Percentiles rank a stretch among this genome's conserved stretches.
These are phyloP conservation scores for Colletotrichum sp. DNA, from an alignment of 2,329 filamentous ascomycete genomes.

Conservation along the genomic window DNA sequence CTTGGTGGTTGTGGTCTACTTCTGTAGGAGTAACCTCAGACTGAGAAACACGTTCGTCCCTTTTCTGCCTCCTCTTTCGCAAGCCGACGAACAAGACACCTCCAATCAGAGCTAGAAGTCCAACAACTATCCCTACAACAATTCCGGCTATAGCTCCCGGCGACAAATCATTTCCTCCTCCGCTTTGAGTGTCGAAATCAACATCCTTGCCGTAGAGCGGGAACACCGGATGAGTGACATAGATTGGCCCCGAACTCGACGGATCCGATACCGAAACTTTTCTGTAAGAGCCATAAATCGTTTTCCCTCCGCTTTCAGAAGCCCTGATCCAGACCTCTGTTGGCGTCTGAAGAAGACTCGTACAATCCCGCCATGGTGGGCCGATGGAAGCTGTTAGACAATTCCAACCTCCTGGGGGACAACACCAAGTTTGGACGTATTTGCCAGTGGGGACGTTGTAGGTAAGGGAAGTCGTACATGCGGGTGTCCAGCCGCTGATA, in stretches of 20 bases:
- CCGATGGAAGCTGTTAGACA: neutral
- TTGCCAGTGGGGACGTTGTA: neutral
- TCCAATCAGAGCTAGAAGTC: neutral
- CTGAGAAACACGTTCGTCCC: neutral
- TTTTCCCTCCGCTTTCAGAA: neutral
- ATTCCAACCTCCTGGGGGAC: neutral
- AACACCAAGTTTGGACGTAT: conserved; percentile 2
- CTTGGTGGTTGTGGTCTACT: neutral
- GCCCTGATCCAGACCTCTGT: neutral
- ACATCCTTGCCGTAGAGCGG: neutral
- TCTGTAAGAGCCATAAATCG: neutral
- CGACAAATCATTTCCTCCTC: neutral
- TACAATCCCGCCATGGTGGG: neutral
- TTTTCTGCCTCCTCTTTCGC: neutral
- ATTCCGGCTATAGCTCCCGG: neutral
- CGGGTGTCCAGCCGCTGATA: conserved; percentile 1
- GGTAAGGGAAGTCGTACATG: neutral
- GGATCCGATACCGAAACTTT: neutral
- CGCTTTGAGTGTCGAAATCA: neutral
- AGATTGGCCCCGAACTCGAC: neutral
- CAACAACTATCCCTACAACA: neutral
- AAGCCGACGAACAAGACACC: neutral
- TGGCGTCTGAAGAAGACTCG: neutral
- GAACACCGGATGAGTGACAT: neutral
- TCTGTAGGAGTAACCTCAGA: neutral